Conservation (phyloP, 805 yeast genomes). For the Pichia insulana region DNA sequence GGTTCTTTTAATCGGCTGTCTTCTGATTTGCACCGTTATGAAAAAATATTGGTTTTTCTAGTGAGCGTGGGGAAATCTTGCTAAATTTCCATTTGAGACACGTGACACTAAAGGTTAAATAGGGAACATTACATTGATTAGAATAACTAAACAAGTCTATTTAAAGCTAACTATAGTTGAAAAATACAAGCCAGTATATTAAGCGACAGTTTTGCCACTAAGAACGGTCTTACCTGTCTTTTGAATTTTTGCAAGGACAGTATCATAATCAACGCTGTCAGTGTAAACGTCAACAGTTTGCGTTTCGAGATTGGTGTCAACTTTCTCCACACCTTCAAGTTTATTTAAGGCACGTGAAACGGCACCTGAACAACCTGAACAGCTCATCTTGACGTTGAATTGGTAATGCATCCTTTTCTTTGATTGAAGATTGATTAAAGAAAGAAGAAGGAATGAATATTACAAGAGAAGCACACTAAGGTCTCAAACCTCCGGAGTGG, state of each 20-base stretch:
- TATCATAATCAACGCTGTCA: slow-evolving; percentile 53
- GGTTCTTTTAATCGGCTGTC: too few species aligned
- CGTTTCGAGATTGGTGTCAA: slow-evolving; percentile 66
- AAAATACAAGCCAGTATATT: slow-evolving; percentile 4
- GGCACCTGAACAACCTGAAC: slow-evolving; percentile 84
- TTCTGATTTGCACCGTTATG: too few species aligned
- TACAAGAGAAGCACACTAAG: too few species aligned
- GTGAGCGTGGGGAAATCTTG: too few species aligned
- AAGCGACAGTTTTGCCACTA: slow-evolving; percentile 49
- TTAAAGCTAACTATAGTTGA: not conserved
- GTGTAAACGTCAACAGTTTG: slow-evolving; percentile 71
- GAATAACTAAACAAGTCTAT: not conserved
- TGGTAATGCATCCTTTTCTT: slow-evolving; percentile 49
- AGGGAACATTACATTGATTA: too few species aligned
- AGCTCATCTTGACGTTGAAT: slow-evolving; percentile 77
- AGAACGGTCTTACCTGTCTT: slow-evolving; percentile 87
- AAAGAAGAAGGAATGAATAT: not conserved
- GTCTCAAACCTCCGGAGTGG: too few species aligned
- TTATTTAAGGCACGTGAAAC: slow-evolving; percentile 66
- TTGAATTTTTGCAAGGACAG: slow-evolving; percentile 68
- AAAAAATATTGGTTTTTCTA: too few species aligned
- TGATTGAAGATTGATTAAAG: not conserved
- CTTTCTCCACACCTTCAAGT: slow-evolving; percentile 64
- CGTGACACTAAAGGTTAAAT: too few species aligned
- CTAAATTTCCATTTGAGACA: too few species aligned